phyloP scores from a whole-genome alignment of 2,329 filamentous ascomycete species.

The Sphaerulina musiva region DNA sequence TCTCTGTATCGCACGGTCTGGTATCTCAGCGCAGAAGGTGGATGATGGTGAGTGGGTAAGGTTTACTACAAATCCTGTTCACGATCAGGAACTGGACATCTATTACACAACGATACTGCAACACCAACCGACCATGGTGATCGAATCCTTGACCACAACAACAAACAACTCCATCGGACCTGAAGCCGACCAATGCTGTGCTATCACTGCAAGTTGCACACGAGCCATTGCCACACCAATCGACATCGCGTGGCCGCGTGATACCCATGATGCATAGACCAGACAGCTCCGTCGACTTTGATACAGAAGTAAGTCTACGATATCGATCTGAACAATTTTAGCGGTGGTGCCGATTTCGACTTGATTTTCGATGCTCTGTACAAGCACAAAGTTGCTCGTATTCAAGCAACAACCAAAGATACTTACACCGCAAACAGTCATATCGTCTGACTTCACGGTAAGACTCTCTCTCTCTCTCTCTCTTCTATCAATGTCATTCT shows the following conservation, averaged over 20 bases:
- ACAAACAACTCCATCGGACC: neutral
- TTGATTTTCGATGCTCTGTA: slow-evolving; percentile 15
- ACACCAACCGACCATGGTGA: slow-evolving; percentile 2
- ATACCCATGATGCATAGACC: slow-evolving; percentile 9
- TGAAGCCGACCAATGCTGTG: slow-evolving; percentile 2
- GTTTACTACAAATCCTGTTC: too few relatives aligned
- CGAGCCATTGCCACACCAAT: slow-evolving; percentile 1
- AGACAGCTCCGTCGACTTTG: slow-evolving; percentile 14
- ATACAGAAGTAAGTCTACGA: slow-evolving; percentile 15
- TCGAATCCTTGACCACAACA: slow-evolving; percentile 5
- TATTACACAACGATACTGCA: too few relatives aligned
- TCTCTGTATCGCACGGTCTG: too few relatives aligned
- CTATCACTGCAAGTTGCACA: slow-evolving; percentile 6
- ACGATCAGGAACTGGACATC: too few relatives aligned
- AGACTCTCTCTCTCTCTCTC: too few relatives aligned
- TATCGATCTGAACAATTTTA: slow-evolving; percentile 16
- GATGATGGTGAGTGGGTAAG: too few relatives aligned
- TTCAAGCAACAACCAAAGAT: slow-evolving; percentile 16
- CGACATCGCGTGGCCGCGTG: slow-evolving; percentile 3
- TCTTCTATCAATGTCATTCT: too few relatives aligned
- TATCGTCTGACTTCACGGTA: slow-evolving; percentile 14
- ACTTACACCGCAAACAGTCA: slow-evolving; percentile 15
- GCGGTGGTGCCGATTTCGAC: slow-evolving; percentile 13
- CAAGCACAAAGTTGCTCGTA: too few relatives aligned
- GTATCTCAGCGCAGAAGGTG: too few relatives aligned